Conservation (phyloP, 164 flowering plant genomes). For the Magnolia changhungtana region DNA sequence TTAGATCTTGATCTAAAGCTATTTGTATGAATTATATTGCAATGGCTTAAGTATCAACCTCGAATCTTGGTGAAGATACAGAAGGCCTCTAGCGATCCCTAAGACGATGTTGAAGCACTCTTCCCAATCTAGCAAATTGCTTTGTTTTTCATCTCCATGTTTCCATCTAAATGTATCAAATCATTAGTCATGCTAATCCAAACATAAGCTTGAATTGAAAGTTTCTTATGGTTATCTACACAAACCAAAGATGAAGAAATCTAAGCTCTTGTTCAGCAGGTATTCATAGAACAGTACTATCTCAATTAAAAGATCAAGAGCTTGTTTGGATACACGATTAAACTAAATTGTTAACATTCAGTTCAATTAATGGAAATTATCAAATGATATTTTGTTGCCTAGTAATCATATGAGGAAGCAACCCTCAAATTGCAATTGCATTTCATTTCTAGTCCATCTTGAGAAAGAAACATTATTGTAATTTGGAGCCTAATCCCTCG, state of each 20-base stretch:
- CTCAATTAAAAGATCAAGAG: neutral
- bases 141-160: neutral
- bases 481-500: too few relatives aligned
- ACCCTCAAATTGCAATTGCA: too few relatives aligned
- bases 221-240: neutral
- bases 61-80: slow-evolving; percentile 63
- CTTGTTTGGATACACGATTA: neutral
- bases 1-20: too few relatives aligned
- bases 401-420: too few relatives aligned
- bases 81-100: slow-evolving; percentile 53
- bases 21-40: too few relatives aligned
- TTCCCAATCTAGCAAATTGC: slow-evolving; percentile 20
- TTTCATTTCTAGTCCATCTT: neutral
- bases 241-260: slow-evolving; percentile 24
- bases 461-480: neutral
- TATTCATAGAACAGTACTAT: slow-evolving; percentile 16
- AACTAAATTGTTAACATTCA: neutral
- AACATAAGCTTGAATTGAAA: too few relatives aligned
- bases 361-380: neutral
- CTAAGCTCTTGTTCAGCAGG: slow-evolving; percentile 32
- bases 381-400: too few relatives aligned
- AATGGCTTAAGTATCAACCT: slow-evolving; percentile 12
- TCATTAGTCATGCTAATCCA: too few relatives aligned
- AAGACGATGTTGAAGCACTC: slow-evolving; percentile 22
- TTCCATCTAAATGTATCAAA: too few relatives aligned